phyloP scores from a whole-genome alignment of 2,329 filamentous ascomycete species.

The Fusarium duplospermum region DNA sequence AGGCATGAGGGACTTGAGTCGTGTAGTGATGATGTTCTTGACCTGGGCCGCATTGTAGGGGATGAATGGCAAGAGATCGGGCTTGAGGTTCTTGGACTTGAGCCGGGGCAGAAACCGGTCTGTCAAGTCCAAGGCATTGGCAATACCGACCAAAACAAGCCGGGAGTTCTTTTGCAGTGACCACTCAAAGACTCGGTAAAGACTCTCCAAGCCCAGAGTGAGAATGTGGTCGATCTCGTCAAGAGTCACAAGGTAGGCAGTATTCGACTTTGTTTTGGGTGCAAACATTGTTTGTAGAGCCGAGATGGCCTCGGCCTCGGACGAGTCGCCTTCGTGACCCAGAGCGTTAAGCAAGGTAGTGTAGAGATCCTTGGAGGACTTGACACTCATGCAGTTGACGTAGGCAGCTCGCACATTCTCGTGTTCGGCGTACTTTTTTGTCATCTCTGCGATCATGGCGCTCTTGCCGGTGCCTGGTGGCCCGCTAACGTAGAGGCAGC shows the following conservation, averaged over 20 bases:
- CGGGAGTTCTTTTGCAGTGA: slow-evolving; percentile 84
- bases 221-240: slow-evolving; percentile 97
- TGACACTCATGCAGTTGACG: slow-evolving; percentile 98
- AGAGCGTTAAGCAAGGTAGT: slow-evolving; percentile 79
- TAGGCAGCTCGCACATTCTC: slow-evolving; percentile 76
- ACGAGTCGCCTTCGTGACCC: slow-evolving; percentile 66
- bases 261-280: slow-evolving; percentile 65
- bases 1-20: slow-evolving; percentile 80
- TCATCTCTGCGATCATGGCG: slow-evolving; percentile 87
- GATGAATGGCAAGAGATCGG: slow-evolving; percentile 88
- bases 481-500: slow-evolving; percentile 94
- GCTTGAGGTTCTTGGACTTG: slow-evolving; percentile 92
- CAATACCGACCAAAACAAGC: slow-evolving; percentile 89
- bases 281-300: slow-evolving; percentile 79
- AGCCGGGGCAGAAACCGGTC: slow-evolving; percentile 94
- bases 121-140: slow-evolving; percentile 94
- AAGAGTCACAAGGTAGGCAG: slow-evolving; percentile 83
- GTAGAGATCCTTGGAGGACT: slow-evolving; percentile 87
- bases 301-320: slow-evolving; percentile 75
- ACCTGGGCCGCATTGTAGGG: slow-evolving; percentile 92
- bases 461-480: slow-evolving; percentile 98
- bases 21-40: slow-evolving; percentile 84
- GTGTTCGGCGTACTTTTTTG: slow-evolving; percentile 65
- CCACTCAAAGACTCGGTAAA: slow-evolving; percentile 98
- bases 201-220: slow-evolving; percentile 85